phyloP scores from a whole-genome alignment of 306 rosid species.

The Vigna hirtella region DNA sequence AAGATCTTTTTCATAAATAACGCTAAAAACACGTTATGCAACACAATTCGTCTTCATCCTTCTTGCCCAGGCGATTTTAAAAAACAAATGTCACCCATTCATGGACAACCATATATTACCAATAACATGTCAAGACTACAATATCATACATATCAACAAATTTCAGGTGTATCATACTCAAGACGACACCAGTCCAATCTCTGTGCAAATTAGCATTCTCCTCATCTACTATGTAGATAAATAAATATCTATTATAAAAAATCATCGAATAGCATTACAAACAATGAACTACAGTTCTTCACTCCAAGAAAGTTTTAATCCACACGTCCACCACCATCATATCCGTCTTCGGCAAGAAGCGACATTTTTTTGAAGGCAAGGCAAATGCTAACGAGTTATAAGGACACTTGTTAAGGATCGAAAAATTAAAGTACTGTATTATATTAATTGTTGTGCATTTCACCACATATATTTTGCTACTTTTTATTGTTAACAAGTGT shows the following conservation, averaged over 20 bases:
- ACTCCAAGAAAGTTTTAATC: constrained; percentile 32
- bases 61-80: not conserved
- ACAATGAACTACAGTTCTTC: constrained; percentile 17
- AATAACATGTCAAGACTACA: constrained; percentile 38
- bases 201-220: constrained; percentile 29
- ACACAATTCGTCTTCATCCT: not conserved
- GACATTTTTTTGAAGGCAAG: constrained; percentile 1
- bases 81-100: constrained; percentile 20
- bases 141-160: constrained; percentile 46
- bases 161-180: constrained; percentile 41
- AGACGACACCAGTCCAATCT: constrained; percentile 23
- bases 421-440: not conserved
- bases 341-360: constrained; percentile 43
- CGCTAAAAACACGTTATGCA: not conserved
- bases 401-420: constrained; percentile 5
- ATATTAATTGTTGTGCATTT: not conserved
- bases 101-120: constrained; percentile 28
- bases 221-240: constrained; percentile 23
- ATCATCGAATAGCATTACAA: constrained; percentile 49
- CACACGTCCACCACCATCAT: constrained; percentile 12
- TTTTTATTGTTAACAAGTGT: constrained; percentile 5
- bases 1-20: not conserved
- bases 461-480: not conserved
- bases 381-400: not conserved
- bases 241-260: constrained; percentile 25